Evolutionary conservation across 305 asterid species (phyloP).

Genomic region (Caryopteris hybrid): DNA sequence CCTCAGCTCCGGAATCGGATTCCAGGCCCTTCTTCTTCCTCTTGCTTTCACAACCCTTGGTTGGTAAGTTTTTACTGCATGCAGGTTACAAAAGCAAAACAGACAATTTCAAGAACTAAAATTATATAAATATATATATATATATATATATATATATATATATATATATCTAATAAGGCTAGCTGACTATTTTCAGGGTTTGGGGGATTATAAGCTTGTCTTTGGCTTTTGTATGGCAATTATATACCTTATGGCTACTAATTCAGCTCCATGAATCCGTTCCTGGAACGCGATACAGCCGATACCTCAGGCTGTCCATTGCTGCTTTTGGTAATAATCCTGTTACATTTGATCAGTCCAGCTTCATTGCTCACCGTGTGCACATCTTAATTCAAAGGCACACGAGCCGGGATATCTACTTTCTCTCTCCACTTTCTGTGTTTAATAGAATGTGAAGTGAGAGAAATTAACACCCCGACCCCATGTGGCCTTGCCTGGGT

Average conservation of each 20-base stretch:
- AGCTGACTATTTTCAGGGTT: slow-evolving; percentile 35
- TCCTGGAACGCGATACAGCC: slow-evolving; percentile 68
- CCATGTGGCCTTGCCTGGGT: too few relatives aligned
- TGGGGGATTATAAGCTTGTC: slow-evolving; percentile 72
- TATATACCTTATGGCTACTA: slow-evolving; percentile 76
- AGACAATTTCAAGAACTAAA: not conserved
- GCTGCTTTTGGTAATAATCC: slow-evolving; percentile 70
- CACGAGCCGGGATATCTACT: too few relatives aligned
- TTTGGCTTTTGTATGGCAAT: slow-evolving; percentile 70
- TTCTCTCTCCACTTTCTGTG: too few relatives aligned
- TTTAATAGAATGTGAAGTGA: too few relatives aligned
- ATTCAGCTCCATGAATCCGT: slow-evolving; percentile 79
- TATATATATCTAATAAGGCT: not conserved
- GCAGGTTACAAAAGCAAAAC: too few relatives aligned
- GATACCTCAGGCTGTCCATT: slow-evolving; percentile 70
- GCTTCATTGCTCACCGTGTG: too few relatives aligned
- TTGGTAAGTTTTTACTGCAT: slow-evolving; percentile 41
- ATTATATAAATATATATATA: too few relatives aligned
- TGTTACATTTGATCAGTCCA: not conserved
- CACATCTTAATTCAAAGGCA: too few relatives aligned
- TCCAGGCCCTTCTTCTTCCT: slow-evolving; percentile 81
- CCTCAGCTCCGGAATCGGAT: slow-evolving; percentile 80
- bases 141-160: too few relatives aligned
- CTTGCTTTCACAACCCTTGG: slow-evolving; percentile 76
- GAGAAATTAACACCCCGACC: too few relatives aligned